Evolutionary conservation across 805 yeast species (phyloP).

Genomic region (Lipomyces japonicus): DNA sequence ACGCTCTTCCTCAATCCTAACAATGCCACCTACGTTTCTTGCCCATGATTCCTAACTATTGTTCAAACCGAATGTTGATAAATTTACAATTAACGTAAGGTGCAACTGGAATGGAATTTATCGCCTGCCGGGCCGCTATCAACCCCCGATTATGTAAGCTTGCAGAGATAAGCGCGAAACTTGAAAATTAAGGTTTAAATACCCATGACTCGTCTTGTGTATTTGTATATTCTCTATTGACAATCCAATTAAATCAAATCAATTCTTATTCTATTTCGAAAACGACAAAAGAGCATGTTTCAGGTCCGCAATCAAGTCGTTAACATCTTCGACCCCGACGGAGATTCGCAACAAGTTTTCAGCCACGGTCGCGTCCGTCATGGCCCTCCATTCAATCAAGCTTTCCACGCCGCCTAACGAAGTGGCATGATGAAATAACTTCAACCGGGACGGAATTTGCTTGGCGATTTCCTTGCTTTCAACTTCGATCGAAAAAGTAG

Average conservation of each 20-base stretch:
- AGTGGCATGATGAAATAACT: conserved; percentile 83
- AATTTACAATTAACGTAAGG: too few relatives aligned
- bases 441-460: conserved; percentile 58
- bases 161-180: too few relatives aligned
- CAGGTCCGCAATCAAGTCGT: conserved; percentile 74
- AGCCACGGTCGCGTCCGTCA: conserved; percentile 59
- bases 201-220: too few relatives aligned
- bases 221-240: too few relatives aligned
- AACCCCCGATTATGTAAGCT: too few relatives aligned
- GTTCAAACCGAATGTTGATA: too few relatives aligned
- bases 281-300: conserved; percentile 12
- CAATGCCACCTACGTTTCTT: conserved; percentile 24
- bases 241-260: too few relatives aligned
- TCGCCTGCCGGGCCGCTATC: too few relatives aligned
- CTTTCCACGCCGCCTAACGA: conserved; percentile 92
- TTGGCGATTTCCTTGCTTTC: conserved; percentile 53
- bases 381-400: conserved; percentile 82
- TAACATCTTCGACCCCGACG: conserved; percentile 71
- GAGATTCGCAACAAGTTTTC: conserved; percentile 67
- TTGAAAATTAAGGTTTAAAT: too few relatives aligned
- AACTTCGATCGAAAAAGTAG: conserved; percentile 69
- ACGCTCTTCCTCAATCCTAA: not conserved
- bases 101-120: too few relatives aligned
- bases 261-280: not conserved
- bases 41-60: too few relatives aligned